These are phyloP conservation scores for Fusarium multiceps DNA, from an alignment of 2,329 filamentous ascomycete species.

Conservation along the genomic window DNA sequence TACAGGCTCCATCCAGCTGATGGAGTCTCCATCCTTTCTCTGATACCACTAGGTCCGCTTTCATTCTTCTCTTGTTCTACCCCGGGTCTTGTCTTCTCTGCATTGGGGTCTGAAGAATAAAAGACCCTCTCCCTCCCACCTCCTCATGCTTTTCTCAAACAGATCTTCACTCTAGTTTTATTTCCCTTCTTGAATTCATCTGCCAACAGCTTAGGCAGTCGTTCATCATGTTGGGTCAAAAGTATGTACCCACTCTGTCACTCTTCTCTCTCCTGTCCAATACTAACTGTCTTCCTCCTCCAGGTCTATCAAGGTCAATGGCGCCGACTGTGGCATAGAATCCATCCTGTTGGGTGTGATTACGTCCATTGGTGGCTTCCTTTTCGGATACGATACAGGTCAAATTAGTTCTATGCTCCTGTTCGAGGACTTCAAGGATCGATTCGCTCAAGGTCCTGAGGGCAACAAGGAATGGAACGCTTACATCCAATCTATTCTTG, in stretches of 20 bases:
- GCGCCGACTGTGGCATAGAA: slow-evolving; percentile 56
- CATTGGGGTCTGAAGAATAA: slow-evolving; percentile 26
- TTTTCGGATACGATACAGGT: slow-evolving; percentile 73
- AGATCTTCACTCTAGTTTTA: slow-evolving; percentile 21
- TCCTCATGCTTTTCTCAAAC: slow-evolving; percentile 5
- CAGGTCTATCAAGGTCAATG: slow-evolving; percentile 57
- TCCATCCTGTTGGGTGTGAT: slow-evolving; percentile 59
- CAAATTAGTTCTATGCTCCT: slow-evolving; percentile 65
- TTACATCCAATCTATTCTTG: slow-evolving; percentile 62
- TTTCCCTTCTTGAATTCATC: slow-evolving; percentile 8
- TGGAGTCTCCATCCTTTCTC: slow-evolving; percentile 8
- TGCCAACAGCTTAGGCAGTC: slow-evolving; percentile 23
- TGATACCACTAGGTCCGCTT: slow-evolving; percentile 22
- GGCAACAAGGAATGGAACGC: slow-evolving; percentile 55
- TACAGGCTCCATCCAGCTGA: neutral
- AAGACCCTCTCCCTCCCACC: slow-evolving; percentile 34
- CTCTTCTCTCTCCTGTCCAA: neutral
- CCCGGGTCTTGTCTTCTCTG: slow-evolving; percentile 6
- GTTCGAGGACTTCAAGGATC: slow-evolving; percentile 64
- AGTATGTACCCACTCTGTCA: slow-evolving; percentile 20
- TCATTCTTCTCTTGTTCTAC: slow-evolving; percentile 6
- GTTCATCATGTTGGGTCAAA: slow-evolving; percentile 43
- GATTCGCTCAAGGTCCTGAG: slow-evolving; percentile 63
- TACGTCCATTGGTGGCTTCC: slow-evolving; percentile 69
- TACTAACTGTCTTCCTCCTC: slow-evolving; percentile 3